These are phyloP conservation scores for Citrus maxima DNA, from an alignment of 345 rosid species.

Conservation along the genomic window DNA sequence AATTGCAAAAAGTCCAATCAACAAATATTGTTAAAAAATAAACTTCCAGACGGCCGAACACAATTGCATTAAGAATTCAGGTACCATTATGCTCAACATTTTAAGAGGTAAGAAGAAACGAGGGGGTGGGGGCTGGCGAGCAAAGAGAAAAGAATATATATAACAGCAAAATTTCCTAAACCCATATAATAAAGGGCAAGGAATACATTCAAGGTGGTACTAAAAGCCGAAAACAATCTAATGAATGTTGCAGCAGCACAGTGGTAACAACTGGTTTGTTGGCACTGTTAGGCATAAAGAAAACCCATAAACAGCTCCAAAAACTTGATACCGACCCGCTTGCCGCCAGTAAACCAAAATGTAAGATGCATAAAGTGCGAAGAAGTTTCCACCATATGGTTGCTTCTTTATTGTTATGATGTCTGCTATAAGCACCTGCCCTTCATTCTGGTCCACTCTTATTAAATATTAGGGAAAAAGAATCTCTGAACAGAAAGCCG, in stretches of 20 bases:
- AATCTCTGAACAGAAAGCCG: conserved; percentile 30
- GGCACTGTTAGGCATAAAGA: background rate
- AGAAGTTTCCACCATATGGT: conserved; percentile 5
- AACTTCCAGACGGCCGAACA: background rate
- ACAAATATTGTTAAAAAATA: background rate
- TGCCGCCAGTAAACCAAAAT: background rate
- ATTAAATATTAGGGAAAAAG: conserved; percentile 19
- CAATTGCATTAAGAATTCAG: background rate
- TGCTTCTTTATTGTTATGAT: conserved; percentile 12
- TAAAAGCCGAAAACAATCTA: background rate
- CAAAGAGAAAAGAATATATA: too few relatives aligned
- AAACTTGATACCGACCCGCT: background rate
- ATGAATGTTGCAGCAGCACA: background rate
- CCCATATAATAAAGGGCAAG: conserved; percentile 32
- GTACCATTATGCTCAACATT: background rate
- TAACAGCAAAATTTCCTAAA: conserved; percentile 9
- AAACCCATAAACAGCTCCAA: background rate
- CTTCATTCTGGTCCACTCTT: conserved; percentile 23
- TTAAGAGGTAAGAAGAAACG: background rate
- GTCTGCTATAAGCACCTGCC: conserved; percentile 21
- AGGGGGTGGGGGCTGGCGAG: too few relatives aligned
- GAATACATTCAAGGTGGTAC: conserved; percentile 14
- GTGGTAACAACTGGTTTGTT: background rate
- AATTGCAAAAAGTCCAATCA: too few relatives aligned
- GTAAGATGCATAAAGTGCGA: background rate